phyloP scores from a whole-genome alignment of 441 rosid genomes.

The Isatis lusitanica region DNA sequence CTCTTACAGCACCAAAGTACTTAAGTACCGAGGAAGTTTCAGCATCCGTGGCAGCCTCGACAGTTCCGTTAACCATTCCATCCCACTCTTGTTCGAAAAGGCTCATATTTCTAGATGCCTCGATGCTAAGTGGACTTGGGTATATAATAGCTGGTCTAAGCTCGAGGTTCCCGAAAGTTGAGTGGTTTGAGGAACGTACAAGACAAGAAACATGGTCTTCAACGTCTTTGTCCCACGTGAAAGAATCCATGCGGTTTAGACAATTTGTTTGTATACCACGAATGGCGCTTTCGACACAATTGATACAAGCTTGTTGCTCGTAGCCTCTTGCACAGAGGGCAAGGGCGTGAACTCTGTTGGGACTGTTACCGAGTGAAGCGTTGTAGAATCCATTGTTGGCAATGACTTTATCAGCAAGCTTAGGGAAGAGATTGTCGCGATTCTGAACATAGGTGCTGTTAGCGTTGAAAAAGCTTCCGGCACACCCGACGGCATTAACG shows the following conservation, averaged over 20 bases:
- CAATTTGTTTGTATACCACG: background rate
- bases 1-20: constrained; percentile 27
- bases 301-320: background rate
- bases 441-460: constrained; percentile 10
- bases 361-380: background rate
- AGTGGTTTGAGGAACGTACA: constrained; percentile 24
- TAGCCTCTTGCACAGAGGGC: constrained; percentile 24
- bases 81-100: constrained; percentile 29
- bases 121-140: background rate
- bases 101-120: constrained; percentile 12
- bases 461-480: background rate
- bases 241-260: constrained; percentile 3
- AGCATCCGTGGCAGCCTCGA: constrained; percentile 4
- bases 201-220: constrained; percentile 17
- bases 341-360: constrained; percentile 12
- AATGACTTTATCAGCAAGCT: constrained; percentile 1
- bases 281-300: background rate
- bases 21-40: constrained; percentile 30
- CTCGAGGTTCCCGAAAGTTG: background rate
- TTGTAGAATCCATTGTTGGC: constrained; percentile 27
- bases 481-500: constrained; percentile 1
- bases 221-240: background rate
- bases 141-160: background rate
- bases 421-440: constrained; percentile 8
- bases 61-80: constrained; percentile 10